A percentile compares a stretch with the other conserved stretches of the same genome.
phyloP scores from a whole-genome alignment of 805 yeast genomes.

The Scheffersomyces ergatensis region DNA sequence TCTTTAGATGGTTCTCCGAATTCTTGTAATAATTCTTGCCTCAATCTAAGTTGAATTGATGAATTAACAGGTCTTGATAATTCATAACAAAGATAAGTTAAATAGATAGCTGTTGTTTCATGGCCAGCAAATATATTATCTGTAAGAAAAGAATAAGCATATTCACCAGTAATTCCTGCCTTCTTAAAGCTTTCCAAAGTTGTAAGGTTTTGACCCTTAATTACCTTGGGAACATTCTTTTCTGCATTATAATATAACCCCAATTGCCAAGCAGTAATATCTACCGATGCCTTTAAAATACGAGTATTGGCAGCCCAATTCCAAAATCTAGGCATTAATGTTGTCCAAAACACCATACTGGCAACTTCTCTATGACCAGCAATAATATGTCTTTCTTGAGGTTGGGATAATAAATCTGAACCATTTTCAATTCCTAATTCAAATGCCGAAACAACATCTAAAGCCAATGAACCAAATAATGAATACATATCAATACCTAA shows the following conservation, averaged over 20 bases:
- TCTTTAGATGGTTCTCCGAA: constrained; percentile 28
- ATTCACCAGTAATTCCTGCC: constrained; percentile 26
- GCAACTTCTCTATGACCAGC: constrained; percentile 49
- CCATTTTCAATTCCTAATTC: constrained; percentile 54
- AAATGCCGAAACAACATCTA: constrained; percentile 65
- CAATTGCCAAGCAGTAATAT: constrained; percentile 48
- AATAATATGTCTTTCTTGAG: constrained; percentile 35
- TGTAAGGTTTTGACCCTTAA: constrained; percentile 17
- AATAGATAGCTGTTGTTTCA: constrained; percentile 68
- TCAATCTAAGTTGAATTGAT: constrained; percentile 45
- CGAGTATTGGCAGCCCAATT: constrained; percentile 42
- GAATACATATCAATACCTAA: constrained; percentile 54
- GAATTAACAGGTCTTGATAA: constrained; percentile 49
- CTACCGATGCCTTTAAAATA: constrained; percentile 34
- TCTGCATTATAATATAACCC: constrained; percentile 33
- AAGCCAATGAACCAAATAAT: constrained; percentile 67
- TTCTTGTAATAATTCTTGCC: constrained; percentile 40
- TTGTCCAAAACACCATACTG: constrained; percentile 65
- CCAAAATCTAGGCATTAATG: constrained; percentile 56
- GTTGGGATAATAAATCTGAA: constrained; percentile 41
- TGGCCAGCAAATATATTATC: constrained; percentile 80
- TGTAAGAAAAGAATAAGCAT: constrained; percentile 39
- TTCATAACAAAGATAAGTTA: constrained; percentile 59
- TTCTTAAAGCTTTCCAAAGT: constrained; percentile 34
- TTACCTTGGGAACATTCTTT: constrained; percentile 20